Evolutionary conservation across 768 basidiomycete genomes (phyloP).

Genomic region (Boletus barrowsii): DNA sequence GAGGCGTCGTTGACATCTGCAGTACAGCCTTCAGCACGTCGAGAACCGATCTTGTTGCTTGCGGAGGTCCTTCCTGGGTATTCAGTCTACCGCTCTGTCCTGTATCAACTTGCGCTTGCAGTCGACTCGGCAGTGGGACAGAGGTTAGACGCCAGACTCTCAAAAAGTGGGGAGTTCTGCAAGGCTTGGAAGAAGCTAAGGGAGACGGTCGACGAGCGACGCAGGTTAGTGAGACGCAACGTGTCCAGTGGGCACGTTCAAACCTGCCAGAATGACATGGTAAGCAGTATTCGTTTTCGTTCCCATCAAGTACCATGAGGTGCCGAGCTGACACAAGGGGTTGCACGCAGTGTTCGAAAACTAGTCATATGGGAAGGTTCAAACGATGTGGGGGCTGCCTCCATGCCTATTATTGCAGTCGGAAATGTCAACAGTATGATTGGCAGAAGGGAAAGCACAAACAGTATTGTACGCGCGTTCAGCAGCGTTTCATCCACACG

Average conservation of each 20-base stretch:
- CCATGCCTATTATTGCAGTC: slow-evolving; percentile 28
- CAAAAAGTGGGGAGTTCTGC: slow-evolving; percentile 16
- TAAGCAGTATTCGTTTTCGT: background rate
- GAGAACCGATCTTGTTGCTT: slow-evolving; percentile 10
- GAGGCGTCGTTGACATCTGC: slow-evolving; percentile 17
- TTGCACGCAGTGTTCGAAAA: slow-evolving; percentile 21
- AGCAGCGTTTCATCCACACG: slow-evolving; percentile 15
- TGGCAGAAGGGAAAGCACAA: slow-evolving; percentile 29
- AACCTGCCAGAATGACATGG: slow-evolving; percentile 27
- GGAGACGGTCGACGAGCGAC: slow-evolving; percentile 16
- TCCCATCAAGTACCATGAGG: background rate
- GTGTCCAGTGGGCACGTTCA: slow-evolving; percentile 20
- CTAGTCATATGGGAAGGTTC: slow-evolving; percentile 11
- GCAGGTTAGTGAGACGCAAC: slow-evolving; percentile 16
- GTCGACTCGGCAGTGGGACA: slow-evolving; percentile 8
- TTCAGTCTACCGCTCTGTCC: slow-evolving; percentile 25
- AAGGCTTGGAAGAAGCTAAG: slow-evolving; percentile 23
- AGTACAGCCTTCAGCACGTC: slow-evolving; percentile 8
- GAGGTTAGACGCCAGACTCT: slow-evolving; percentile 12
- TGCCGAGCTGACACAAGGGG: background rate
- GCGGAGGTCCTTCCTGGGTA: slow-evolving; percentile 21
- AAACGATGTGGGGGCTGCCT: slow-evolving; percentile 27
- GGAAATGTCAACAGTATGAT: slow-evolving; percentile 25
- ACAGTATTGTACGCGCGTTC: slow-evolving; percentile 22
- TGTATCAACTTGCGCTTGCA: slow-evolving; percentile 11